Conservation (phyloP, 352 stramenopile species). For the Globisporangium barbulae region DNA sequence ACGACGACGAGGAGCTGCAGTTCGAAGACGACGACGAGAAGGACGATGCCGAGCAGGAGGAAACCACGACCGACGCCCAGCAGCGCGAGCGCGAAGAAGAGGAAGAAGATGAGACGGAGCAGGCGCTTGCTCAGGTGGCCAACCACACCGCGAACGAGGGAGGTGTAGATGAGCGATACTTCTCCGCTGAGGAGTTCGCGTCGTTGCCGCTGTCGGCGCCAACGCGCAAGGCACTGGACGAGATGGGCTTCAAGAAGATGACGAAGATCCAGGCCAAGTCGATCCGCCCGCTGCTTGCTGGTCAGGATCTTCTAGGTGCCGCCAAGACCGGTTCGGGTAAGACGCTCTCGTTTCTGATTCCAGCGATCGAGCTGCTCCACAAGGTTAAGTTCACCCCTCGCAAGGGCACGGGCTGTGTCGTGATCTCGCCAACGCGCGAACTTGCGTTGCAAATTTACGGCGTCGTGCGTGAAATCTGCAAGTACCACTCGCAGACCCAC, state of each 20-base stretch:
- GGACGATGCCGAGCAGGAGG: constrained; percentile 28
- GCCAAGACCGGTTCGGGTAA: constrained; percentile 98
- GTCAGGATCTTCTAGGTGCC: constrained; percentile 96
- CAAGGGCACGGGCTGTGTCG: constrained; percentile 97
- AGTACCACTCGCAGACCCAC: constrained; percentile 95
- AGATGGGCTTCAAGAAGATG: constrained; percentile 94
- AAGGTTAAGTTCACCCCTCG: constrained; percentile 95
- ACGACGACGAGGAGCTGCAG: constrained; percentile 25
- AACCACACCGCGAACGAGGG: constrained; percentile 32
- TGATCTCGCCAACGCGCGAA: constrained; percentile 98
- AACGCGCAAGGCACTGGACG: constrained; percentile 85
- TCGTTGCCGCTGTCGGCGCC: constrained; percentile 91
- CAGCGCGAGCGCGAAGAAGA: constrained; percentile 22
- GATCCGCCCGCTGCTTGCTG: constrained; percentile 94
- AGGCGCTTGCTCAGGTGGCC: constrained; percentile 45
- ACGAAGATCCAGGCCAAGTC: constrained; percentile 97
- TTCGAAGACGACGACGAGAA: constrained; percentile 32
- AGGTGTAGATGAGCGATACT: constrained; percentile 77
- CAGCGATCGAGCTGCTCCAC: constrained; percentile 95
- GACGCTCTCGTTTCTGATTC: constrained; percentile 98
- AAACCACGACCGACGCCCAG: constrained; percentile 10
- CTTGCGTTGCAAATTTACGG: constrained; percentile 99
- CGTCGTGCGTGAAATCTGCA: constrained; percentile 95
- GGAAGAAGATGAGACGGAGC: constrained; percentile 61
- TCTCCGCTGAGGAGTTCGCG: constrained; percentile 85